Evolutionary conservation across 768 basidiomycete genomes (phyloP).

Genomic region (Saitozyma podzolica): DNA sequence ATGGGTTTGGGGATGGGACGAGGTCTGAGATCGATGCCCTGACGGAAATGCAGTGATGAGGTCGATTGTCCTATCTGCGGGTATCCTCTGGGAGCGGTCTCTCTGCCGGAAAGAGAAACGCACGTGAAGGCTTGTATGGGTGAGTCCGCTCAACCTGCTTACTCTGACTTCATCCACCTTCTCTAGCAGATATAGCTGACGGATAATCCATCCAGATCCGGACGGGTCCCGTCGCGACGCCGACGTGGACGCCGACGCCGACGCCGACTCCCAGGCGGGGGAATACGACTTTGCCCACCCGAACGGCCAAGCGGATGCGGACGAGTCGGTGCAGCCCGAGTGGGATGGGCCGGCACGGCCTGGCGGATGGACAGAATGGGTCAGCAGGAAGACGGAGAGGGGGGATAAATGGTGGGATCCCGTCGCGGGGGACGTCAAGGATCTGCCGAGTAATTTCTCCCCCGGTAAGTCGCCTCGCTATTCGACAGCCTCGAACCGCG

Average conservation of each 20-base stretch:
- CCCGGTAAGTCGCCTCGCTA: slow-evolving; percentile 34
- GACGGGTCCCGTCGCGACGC: neutral
- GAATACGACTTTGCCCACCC: neutral
- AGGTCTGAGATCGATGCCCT: neutral
- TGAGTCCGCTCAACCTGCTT: slow-evolving; percentile 1
- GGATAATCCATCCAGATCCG: neutral
- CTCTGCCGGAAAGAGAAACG: slow-evolving; percentile 8
- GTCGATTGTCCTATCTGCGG: slow-evolving; percentile 34
- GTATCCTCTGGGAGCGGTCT: slow-evolving; percentile 22
- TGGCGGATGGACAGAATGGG: slow-evolving; percentile 39
- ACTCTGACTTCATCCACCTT: neutral
- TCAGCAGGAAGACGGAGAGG: slow-evolving; percentile 21
- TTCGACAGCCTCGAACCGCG: neutral
- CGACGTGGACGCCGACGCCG: neutral
- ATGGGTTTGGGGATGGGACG: neutral
- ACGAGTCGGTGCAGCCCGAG: slow-evolving; percentile 8
- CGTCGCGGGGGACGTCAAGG: slow-evolving; percentile 3
- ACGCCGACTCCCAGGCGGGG: slow-evolving; percentile 1
- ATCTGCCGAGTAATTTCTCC: slow-evolving; percentile 41
- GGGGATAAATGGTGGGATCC: slow-evolving; percentile 50
- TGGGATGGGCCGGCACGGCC: slow-evolving; percentile 45
- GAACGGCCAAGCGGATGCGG: neutral
- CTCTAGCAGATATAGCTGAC: neutral
- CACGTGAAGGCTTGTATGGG: slow-evolving; percentile 45
- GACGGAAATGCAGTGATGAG: too few relatives aligned